Conservation (phyloP, 768 basidiomycete species). For the Kwoniella bestiolae region DNA sequence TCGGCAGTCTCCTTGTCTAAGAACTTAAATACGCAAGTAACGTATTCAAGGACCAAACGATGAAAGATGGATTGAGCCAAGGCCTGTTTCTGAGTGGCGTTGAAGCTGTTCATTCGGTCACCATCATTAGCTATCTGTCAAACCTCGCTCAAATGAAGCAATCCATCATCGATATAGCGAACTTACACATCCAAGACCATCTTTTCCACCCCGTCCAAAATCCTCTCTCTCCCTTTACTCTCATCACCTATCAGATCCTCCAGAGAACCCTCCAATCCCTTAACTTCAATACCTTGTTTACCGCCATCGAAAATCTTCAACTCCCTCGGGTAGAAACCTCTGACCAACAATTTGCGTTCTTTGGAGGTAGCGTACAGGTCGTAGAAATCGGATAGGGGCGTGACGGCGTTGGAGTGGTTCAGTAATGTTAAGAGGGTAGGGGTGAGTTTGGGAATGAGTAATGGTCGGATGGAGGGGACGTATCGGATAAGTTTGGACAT, state of each 20-base stretch:
- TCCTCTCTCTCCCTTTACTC: slow-evolving; percentile 67
- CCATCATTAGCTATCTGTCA: not conserved
- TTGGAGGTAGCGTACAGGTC: slow-evolving; percentile 85
- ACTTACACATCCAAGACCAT: slow-evolving; percentile 76
- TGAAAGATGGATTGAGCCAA: slow-evolving; percentile 86
- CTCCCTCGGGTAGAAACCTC: slow-evolving; percentile 91
- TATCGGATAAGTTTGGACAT: slow-evolving; percentile 55
- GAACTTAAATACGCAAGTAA: slow-evolving; percentile 66
- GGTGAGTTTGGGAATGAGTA: slow-evolving; percentile 80
- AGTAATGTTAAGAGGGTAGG: slow-evolving; percentile 75
- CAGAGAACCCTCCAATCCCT: slow-evolving; percentile 68
- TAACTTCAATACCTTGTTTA: slow-evolving; percentile 45
- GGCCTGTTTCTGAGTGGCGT: slow-evolving; percentile 88
- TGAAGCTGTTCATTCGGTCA: slow-evolving; percentile 65
- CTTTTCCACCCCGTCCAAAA: slow-evolving; percentile 72
- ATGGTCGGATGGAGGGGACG: slow-evolving; percentile 70
- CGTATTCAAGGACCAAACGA: slow-evolving; percentile 82
- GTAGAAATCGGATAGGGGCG: slow-evolving; percentile 83
- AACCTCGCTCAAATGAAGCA: not conserved
- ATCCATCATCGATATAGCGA: not conserved
- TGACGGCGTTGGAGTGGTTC: slow-evolving; percentile 80
- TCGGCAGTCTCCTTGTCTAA: slow-evolving; percentile 65
- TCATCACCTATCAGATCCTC: slow-evolving; percentile 62
- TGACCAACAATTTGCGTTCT: slow-evolving; percentile 76
- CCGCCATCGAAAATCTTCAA: slow-evolving; percentile 67